Conservation (phyloP, 768 basidiomycete genomes). For the Trametes cubensis region DNA sequence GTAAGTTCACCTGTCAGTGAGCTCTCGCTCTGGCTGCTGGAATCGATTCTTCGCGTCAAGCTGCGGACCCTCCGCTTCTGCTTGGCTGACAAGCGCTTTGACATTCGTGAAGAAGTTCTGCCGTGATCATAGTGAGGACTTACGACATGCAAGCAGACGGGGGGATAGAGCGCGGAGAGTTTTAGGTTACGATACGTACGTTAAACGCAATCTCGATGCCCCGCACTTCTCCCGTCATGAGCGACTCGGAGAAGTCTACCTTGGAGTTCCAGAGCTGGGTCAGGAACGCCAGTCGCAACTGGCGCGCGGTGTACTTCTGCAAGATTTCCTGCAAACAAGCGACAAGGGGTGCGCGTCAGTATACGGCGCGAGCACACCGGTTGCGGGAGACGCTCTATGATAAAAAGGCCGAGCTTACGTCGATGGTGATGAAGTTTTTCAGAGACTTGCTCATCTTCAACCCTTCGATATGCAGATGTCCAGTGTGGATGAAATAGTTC, state of each 20-base stretch:
- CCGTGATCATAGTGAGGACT: neutral
- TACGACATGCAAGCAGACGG: neutral
- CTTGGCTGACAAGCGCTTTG: conserved; percentile 76
- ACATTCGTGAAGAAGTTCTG: conserved; percentile 94
- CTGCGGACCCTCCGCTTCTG: conserved; percentile 47
- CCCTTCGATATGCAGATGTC: conserved; percentile 97
- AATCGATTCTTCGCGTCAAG: conserved; percentile 69
- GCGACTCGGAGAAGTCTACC: conserved; percentile 90
- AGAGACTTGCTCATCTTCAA: conserved; percentile 99
- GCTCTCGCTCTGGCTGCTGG: conserved; percentile 65
- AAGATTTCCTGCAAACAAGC: conserved; percentile 73
- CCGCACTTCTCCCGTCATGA: conserved; percentile 88
- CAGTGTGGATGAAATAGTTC: conserved; percentile 98
- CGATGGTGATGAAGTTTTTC: conserved; percentile 98
- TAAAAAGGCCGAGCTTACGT: conserved; percentile 49
- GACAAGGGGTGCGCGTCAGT: conserved; percentile 10
- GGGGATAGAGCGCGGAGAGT: conserved; percentile 7
- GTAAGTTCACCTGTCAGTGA: conserved; percentile 60
- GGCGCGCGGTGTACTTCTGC: conserved; percentile 78
- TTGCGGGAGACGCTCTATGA: neutral
- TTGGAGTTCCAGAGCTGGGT: conserved; percentile 90
- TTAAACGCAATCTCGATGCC: conserved; percentile 83
- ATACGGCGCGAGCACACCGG: neutral
- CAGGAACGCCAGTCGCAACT: conserved; percentile 90
- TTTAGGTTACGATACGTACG: conserved; percentile 47